Conservation (phyloP, 257 asterid species). For the Thymus quinquecostatus region DNA sequence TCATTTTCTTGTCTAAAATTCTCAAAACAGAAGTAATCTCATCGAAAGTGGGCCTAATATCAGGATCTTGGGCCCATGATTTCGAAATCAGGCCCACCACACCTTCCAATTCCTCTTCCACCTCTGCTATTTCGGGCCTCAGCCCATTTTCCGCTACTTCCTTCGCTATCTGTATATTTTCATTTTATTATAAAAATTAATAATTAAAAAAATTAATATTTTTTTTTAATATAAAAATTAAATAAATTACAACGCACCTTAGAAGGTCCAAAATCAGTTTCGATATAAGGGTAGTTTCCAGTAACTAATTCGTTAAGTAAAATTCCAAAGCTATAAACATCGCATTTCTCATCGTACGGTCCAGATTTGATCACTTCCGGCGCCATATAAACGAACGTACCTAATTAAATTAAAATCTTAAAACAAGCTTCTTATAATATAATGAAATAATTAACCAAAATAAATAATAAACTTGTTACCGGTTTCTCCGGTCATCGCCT, state of each 20-base stretch:
- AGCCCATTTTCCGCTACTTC: conserved; percentile 74
- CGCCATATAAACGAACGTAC: conserved; percentile 87
- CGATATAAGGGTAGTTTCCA: conserved; percentile 66
- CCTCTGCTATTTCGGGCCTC: conserved; percentile 55
- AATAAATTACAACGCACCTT: conserved; percentile 38
- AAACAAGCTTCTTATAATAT: too few species aligned
- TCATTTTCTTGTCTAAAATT: conserved; percentile 36
- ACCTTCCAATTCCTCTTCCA: conserved; percentile 41
- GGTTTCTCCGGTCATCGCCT: conserved; percentile 81
- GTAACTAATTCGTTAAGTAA: conserved; percentile 66
- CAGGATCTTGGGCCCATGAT: conserved; percentile 66
- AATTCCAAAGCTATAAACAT: conserved; percentile 72
- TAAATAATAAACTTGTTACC: too few species aligned
- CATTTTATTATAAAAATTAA: too few species aligned
- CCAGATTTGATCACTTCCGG: conserved; percentile 68
- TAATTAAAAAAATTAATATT: too few species aligned
- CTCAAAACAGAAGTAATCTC: conserved; percentile 53
- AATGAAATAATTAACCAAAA: too few species aligned
- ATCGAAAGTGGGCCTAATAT: conserved; percentile 54
- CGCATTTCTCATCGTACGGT: conserved; percentile 77
- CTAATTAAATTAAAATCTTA: conserved; percentile 33
- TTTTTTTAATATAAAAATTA: too few species aligned
- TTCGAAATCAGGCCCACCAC: conserved; percentile 47
- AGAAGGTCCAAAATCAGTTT: conserved; percentile 63
- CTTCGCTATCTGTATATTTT: conserved; percentile 43